Percentiles rank a stretch among this genome's conserved stretches.
These are phyloP conservation scores for Grammothele lineata DNA, from an alignment of 768 basidiomycete species.

Conservation along the genomic window DNA sequence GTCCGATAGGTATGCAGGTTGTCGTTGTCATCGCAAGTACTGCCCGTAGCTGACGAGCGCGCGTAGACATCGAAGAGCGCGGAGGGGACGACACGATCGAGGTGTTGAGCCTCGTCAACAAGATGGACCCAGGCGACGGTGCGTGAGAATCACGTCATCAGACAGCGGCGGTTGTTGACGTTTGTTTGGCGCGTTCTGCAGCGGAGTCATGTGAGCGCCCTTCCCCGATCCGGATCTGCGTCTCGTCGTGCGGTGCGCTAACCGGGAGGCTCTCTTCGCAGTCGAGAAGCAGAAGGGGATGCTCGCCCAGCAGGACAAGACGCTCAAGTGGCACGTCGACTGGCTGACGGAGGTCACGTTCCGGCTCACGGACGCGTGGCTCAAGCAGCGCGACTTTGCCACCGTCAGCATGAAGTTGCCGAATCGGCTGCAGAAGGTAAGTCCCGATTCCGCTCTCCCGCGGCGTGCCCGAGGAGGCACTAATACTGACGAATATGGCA, in stretches of 20 bases:
- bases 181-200: conserved; percentile 13
- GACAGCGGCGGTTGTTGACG: conserved; percentile 7
- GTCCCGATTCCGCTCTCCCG: neutral
- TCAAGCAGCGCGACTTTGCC: conserved; percentile 51
- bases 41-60: neutral
- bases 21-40: neutral
- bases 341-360: conserved; percentile 76
- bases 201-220: conserved; percentile 11
- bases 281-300: conserved; percentile 64
- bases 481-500: no score
- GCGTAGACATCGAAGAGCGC: conserved; percentile 45
- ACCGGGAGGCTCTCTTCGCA: conserved; percentile 23
- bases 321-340: conserved; percentile 62
- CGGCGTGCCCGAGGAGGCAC: neutral
- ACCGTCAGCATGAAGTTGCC: conserved; percentile 61
- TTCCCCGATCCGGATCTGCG: neutral
- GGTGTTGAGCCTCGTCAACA: conserved; percentile 59
- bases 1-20: conserved; percentile 20
- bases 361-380: conserved; percentile 65
- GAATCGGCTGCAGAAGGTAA: conserved; percentile 62
- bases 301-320: conserved; percentile 49
- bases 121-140: conserved; percentile 67
- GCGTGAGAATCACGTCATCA: conserved; percentile 26
- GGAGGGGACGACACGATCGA: conserved; percentile 73
- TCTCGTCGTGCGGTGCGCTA: neutral